Evolutionary conservation across 1,139 yeast genomes (phyloP), one percentile per base, ranked within the genome.

Genomic region (Sugiyamaella xylanicola): DNA sequence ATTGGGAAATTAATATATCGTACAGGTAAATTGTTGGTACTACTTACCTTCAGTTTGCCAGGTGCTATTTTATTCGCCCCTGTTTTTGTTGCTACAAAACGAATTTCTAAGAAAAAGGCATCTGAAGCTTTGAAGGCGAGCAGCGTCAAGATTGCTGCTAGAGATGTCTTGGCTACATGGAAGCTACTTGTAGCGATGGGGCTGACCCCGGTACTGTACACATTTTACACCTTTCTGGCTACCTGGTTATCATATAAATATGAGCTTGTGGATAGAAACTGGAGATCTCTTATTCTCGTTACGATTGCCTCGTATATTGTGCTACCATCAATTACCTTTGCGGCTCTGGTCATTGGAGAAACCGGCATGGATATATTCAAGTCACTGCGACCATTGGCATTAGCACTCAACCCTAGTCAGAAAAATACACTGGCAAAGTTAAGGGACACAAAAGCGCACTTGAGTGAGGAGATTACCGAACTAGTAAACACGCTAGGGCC

Each of bases 161-260:
- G 86, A 57, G 99, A 93, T 71, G 97, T 93, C 25, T 79, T 91
- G 57, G 97, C 97, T 1, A 91, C 97, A 1, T 91, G 99, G 99
- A 93, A 93, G 71, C 85, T 93, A 45, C 77, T 93, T 62, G 92
- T 93, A 46, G 85, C 93, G 37, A 80, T 93, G 82, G 96, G 93
- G 5, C 76, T 89, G 57, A 95, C 97, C 0, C 99, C 99, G 1
- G 71, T 90, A 39, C 76, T 93, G 37, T 93, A 92, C 73, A 82
- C 85, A 47, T 77, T 87, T 58, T 93, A 93, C 71, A 91, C 97
- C 0, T 67, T 84, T 4, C 62, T 88, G 42, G 87, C 89, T 22
- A 81, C 89, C 13, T 77, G 74, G 67, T 48, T 66, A 37, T 63
- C 66, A 16, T 68, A 65, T 56, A 44, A 56, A 22, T 63, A 66